Base-by-base conservation (phyloP, 2,329 filamentous ascomycete species). In the Magnaporthiopsis rhizophila region DNA sequence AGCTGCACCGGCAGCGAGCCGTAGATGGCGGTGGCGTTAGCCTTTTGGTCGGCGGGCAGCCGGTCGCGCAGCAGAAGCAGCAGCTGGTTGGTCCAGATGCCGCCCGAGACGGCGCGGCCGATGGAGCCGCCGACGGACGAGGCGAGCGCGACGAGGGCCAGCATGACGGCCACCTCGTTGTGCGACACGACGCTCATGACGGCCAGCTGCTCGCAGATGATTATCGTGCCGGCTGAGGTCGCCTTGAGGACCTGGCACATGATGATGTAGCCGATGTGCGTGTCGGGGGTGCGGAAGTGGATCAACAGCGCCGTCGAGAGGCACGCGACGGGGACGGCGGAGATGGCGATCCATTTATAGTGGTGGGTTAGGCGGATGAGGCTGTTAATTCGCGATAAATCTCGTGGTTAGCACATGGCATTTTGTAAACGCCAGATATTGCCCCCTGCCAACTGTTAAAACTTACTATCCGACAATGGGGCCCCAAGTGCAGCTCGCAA, bases 181-280 rank as follows among this genome's bases (percentile, higher is more conserved):
- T 85, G 83, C 65, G 79, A 79, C 21, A 81, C 80, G 3, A 81
- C 79, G 0, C 82, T 78, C 72, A 87, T 82, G 57, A 87, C 80
- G 6, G 84, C 83, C 68, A 88, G 81, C 66, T 88, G 81, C 67
- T 83, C 76, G 64, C 79, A 78, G 66, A 85, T 79, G 34, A 85
- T 79, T 30, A 81, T 82, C 63, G 80, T 80, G 15, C 82, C 83
- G 15, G 78, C 78, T 79, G 81, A 78, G 13, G 78, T 80, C 3
- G 61, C 61, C 61, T 81, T 83, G 64, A 77, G 77, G 63, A 80
- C 69, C 68, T 79, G 70, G 67, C 73, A 76, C 74, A 77, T 76
- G 69, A 77, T 68, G 13, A 75, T 67, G 68, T 73, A 76, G n/a
- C 74, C 75, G 58, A 77, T 68, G 18, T 67, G 68, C 62, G 71